A percentile compares a stretch with the other conserved stretches of the same genome.
These are phyloP conservation scores for Trichoderma sp. DNA, from an alignment of 2,329 filamentous ascomycete species.

Conservation along the genomic window DNA sequence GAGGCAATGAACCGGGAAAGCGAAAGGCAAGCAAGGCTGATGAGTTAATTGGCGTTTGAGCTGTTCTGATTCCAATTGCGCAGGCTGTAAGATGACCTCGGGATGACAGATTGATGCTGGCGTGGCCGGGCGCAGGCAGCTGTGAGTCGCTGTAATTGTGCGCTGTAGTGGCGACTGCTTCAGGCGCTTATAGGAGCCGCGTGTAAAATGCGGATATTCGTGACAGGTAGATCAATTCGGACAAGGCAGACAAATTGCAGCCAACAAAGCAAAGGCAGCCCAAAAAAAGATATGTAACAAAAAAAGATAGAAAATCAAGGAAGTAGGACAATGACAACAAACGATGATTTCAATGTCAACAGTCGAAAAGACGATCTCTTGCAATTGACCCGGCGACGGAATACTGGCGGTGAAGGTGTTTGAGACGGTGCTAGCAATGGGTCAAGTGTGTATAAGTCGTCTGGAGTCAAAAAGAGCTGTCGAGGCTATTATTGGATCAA, in stretches of 20 bases:
- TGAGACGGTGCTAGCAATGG: neutral
- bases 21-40: neutral
- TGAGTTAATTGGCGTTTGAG: neutral
- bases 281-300: neutral
- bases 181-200: slow-evolving; percentile 15
- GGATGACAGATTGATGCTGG: slow-evolving; percentile 7
- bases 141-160: slow-evolving; percentile 2
- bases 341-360: neutral
- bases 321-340: neutral
- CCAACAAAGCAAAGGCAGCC: neutral
- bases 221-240: neutral
- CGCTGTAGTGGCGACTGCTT: slow-evolving; percentile 4
- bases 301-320: neutral
- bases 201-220: neutral
- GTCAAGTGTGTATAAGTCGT: neutral
- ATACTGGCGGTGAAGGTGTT: neutral
- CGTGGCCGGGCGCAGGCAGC: slow-evolving; percentile 7
- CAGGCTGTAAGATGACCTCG: neutral
- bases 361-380: neutral
- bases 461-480: neutral
- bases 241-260: neutral
- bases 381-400: slow-evolving; percentile 10
- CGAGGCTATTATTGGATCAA: neutral
- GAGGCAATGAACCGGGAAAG: neutral
- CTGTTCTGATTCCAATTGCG: neutral